Evolutionary conservation across 176 grass and related monocot species (phyloP).

Genomic region (Paspalum vaginatum): DNA sequence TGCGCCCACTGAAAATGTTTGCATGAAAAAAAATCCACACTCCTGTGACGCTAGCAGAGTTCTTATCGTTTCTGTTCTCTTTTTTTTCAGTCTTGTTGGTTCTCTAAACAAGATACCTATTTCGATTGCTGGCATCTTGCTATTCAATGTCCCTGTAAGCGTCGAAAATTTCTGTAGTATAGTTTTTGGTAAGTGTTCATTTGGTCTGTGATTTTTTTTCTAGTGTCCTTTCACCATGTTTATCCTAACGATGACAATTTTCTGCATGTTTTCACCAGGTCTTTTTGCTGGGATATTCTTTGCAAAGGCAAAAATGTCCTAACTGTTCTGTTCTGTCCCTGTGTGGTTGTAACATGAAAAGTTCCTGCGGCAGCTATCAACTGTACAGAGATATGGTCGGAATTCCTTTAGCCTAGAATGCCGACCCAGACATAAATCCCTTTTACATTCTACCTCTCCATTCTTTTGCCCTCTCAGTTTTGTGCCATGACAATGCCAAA

Average conservation of each 20-base stretch:
- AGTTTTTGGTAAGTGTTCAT: constrained; percentile 66
- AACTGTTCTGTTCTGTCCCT: background rate
- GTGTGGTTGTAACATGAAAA: constrained; percentile 24
- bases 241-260: constrained; percentile 4
- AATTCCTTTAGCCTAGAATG: constrained; percentile 33
- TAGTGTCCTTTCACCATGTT: background rate
- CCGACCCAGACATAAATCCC: background rate
- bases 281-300: constrained; percentile 97
- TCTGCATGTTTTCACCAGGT: constrained; percentile 50
- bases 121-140: constrained; percentile 81
- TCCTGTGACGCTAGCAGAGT: constrained; percentile 1
- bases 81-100: constrained; percentile 64
- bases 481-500: constrained; percentile 35
- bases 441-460: constrained; percentile 22
- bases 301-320: constrained; percentile 90
- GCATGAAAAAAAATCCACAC: background rate
- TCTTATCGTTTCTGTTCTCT: background rate
- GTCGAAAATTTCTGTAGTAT: constrained; percentile 82
- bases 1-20: background rate
- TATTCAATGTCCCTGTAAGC: constrained; percentile 79
- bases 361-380: constrained; percentile 21
- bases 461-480: constrained; percentile 30
- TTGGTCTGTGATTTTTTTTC: background rate
- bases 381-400: constrained; percentile 47
- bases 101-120: constrained; percentile 97